Base-by-base conservation (phyloP, 345 rosid genomes). In the Gossypium thurberi region DNA sequence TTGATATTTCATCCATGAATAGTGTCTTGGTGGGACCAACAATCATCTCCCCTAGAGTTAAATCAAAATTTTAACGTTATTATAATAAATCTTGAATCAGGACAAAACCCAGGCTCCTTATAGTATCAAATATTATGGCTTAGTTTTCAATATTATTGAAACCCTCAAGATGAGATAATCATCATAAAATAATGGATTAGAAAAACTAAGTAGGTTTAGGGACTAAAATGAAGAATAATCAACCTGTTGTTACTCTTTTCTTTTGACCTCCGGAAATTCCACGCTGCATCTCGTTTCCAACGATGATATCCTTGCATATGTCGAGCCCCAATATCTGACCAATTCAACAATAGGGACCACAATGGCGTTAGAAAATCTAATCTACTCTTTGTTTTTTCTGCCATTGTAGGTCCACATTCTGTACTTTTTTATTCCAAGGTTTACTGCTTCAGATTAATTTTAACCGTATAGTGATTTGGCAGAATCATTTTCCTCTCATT, bases 1-100 rank as follows among this genome's bases (percentile, higher is more conserved):
- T 95, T 8, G 99, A 92, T 83, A 91, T 95, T 80, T 92, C 99
- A 71, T 95, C 99, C 98, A 95, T 95, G 76, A 84, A 90, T 62
- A 95, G 47, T 21, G 96, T 85, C 76, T 92, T 95, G 33, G 98
- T 87, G 25, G 99, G 99, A 21, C 98, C 96, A 37, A 95, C 99
- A 28, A 90, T 89, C 99, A 92, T 95, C 82, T 95, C 99, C 50
- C 97, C 98, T 91, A 81, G 28, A 44, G 9, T 70, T 69, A 28
- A 61, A 47, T 57, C 14, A 57, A 65, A 44, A 11, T 2, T 65
- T 20, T 33, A 33, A 12, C 10, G 4, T 43, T 64, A 42, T 20
- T 43, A 65, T 13, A 21, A 6, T 65, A 11, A 65, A 64, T 44
- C 26, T 55, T 25, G 68, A 40, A 40, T 40, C 51, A 18, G 4